phyloP scores from a whole-genome alignment of 1,139 yeast genomes.

The Williopsis jadinii region DNA sequence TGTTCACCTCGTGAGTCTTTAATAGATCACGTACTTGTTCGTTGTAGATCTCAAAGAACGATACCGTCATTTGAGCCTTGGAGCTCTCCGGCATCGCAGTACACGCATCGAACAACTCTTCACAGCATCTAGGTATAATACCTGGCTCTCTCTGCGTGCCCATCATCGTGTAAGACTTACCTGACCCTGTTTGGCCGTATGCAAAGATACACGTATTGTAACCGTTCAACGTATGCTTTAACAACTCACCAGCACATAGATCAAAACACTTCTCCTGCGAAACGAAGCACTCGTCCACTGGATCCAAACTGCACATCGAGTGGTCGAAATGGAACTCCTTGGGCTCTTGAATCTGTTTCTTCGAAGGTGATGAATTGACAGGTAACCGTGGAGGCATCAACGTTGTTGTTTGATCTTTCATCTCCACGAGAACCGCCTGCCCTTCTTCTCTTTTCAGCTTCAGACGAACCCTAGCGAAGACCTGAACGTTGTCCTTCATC shows the following conservation, averaged over 20 bases:
- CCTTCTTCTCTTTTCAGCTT: constrained; percentile 30
- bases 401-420: constrained; percentile 23
- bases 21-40: constrained; percentile 59
- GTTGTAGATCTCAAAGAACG: constrained; percentile 77
- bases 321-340: constrained; percentile 47
- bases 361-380: constrained; percentile 9
- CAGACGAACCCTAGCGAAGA: constrained; percentile 42
- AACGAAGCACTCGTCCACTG: constrained; percentile 29
- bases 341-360: constrained; percentile 14
- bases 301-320: constrained; percentile 50
- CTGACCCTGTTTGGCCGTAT: constrained; percentile 83
- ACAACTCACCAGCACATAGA: constrained; percentile 47
- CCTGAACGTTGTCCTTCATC: constrained; percentile 29
- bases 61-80: constrained; percentile 54
- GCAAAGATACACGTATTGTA: constrained; percentile 72
- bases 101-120: constrained; percentile 45
- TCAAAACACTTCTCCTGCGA: constrained; percentile 45
- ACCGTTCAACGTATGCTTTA: constrained; percentile 61
- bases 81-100: constrained; percentile 33
- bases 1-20: constrained; percentile 15
- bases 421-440: constrained; percentile 24
- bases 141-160: constrained; percentile 51
- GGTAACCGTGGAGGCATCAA: constrained; percentile 14
- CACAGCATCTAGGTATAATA: constrained; percentile 64
- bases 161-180: constrained; percentile 84